Evolutionary conservation across 768 basidiomycete species (phyloP).

Genomic region (Hygrocybe coccinea): DNA sequence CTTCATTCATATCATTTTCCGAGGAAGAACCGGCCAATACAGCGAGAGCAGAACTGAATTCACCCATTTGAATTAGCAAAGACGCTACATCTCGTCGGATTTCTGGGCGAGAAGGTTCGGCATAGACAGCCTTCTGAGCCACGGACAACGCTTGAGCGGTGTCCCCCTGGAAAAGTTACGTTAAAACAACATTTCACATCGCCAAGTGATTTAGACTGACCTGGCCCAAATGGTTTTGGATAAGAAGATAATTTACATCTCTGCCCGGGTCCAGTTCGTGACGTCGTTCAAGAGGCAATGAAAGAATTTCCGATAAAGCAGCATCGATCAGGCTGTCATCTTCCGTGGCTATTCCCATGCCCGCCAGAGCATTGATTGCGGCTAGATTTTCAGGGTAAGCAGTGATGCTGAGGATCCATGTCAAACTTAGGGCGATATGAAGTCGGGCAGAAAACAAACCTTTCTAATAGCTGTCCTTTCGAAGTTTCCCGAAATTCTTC

Average conservation of each 20-base stretch:
- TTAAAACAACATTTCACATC: background rate
- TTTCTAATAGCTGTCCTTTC: conserved; percentile 74
- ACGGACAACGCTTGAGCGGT: conserved; percentile 44
- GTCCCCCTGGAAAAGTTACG: conserved; percentile 39
- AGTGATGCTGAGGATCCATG: conserved; percentile 53
- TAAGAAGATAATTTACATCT: conserved; percentile 66
- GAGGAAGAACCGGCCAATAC: conserved; percentile 34
- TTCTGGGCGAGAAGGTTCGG: conserved; percentile 49
- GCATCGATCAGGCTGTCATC: conserved; percentile 83
- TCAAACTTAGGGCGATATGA: background rate
- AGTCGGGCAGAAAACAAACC: conserved; percentile 40
- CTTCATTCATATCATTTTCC: conserved; percentile 32
- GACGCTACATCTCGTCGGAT: conserved; percentile 51
- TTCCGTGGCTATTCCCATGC: conserved; percentile 80
- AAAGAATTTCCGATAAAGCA: conserved; percentile 73
- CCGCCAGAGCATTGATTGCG: conserved; percentile 79
- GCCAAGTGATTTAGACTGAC: conserved; percentile 37
- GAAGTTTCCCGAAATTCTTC: conserved; percentile 74
- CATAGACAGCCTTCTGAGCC: conserved; percentile 53
- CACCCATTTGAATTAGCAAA: conserved; percentile 47
- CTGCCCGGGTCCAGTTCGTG: conserved; percentile 62
- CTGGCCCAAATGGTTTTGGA: conserved; percentile 69
- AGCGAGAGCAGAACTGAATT: conserved; percentile 41
- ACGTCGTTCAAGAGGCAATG: conserved; percentile 61
- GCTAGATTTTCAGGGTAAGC: conserved; percentile 71